A percentile compares a stretch with the other conserved stretches of the same genome.
Conservation (phyloP, 2,329 filamentous ascomycete species). For the Xylaria sp. region DNA sequence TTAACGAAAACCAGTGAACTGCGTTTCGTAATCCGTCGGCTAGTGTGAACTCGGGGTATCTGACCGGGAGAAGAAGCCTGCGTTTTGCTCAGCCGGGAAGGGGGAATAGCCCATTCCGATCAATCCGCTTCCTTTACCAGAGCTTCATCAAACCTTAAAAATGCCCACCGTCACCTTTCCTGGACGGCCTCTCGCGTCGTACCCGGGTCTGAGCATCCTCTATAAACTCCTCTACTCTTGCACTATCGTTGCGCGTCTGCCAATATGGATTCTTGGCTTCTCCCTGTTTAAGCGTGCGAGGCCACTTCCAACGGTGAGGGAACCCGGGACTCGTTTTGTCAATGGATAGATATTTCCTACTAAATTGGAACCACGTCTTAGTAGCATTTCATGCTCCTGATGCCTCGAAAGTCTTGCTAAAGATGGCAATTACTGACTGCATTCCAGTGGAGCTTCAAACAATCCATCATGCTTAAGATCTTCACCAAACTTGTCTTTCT, state of each 20-base stretch:
- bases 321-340: neutral
- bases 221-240: conserved; percentile 37
- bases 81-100: too few species aligned
- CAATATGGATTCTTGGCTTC: conserved; percentile 39
- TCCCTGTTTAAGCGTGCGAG: conserved; percentile 35
- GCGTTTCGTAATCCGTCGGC: too few species aligned
- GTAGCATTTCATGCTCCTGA: neutral
- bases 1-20: too few species aligned
- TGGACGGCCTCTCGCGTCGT: conserved; percentile 38
- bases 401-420: neutral
- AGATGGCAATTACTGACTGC: conserved; percentile 13
- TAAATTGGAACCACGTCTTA: neutral
- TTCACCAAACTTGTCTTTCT: conserved; percentile 23
- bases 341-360: neutral
- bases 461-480: conserved; percentile 35
- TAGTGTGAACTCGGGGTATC: too few species aligned
- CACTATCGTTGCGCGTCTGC: conserved; percentile 36
- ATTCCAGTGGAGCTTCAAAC: conserved; percentile 40
- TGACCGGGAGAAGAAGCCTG: too few species aligned
- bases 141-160: neutral
- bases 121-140: neutral
- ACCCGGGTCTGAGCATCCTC: conserved; percentile 35
- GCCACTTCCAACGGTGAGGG: conserved; percentile 34
- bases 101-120: neutral
- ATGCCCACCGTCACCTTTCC: conserved; percentile 34